Evolutionary conservation across 345 rosid species (phyloP).

Genomic region (Brassica carinata): DNA sequence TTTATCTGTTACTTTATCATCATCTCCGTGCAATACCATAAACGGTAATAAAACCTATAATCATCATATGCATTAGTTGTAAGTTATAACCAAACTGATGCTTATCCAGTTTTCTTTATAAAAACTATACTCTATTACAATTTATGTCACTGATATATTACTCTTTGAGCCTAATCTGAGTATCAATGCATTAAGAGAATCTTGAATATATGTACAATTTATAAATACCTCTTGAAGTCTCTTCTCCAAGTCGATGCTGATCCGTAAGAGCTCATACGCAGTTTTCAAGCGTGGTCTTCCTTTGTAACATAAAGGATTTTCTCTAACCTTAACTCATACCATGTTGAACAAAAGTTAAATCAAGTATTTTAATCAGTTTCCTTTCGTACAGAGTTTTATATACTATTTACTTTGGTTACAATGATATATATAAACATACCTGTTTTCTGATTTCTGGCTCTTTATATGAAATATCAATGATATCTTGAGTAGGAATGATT

Average conservation of each 20-base stretch:
- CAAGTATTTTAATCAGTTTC: conserved; percentile 16
- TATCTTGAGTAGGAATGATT: conserved; percentile 55
- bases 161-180: background rate
- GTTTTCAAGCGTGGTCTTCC: conserved; percentile 79
- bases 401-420: conserved; percentile 1
- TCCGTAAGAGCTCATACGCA: conserved; percentile 55
- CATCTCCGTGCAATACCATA: conserved; percentile 75
- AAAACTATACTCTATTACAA: background rate
- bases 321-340: conserved; percentile 51
- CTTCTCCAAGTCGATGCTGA: conserved; percentile 57
- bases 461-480: conserved; percentile 66
- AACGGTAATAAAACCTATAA: conserved; percentile 74
- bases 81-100: background rate
- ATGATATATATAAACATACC: conserved; percentile 42
- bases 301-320: conserved; percentile 69
- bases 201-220: background rate
- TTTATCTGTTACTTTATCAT: conserved; percentile 80
- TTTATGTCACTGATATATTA: background rate
- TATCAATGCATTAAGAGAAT: background rate
- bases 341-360: background rate
- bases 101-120: background rate
- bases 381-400: background rate
- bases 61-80: background rate
- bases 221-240: conserved; percentile 57
- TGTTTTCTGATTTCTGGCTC: conserved; percentile 57